These are phyloP conservation scores for Syzygium aqueum DNA, from an alignment of 345 rosid genomes.

Conservation along the genomic window DNA sequence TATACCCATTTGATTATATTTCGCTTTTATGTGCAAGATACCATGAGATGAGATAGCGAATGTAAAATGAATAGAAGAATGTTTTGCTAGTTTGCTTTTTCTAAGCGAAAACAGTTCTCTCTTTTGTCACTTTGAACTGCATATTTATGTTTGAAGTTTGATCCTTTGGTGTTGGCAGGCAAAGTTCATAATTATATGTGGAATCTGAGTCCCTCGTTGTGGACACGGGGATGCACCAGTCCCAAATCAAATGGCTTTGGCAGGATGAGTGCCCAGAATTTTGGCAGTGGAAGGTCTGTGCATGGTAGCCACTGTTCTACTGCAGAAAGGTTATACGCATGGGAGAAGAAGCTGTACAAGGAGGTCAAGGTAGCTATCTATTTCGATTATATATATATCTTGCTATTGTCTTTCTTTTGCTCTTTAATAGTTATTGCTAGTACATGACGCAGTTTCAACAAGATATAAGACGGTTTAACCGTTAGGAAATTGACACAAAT, in stretches of 20 bases:
- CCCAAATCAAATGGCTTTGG: conserved; percentile 40
- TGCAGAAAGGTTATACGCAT: conserved; percentile 76
- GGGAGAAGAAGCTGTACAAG: conserved; percentile 91
- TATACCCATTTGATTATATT: neutral
- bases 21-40: neutral
- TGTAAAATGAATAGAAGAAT: neutral
- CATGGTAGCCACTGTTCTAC: conserved; percentile 65
- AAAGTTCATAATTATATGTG: conserved; percentile 55
- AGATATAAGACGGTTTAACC: neutral
- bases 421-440: neutral
- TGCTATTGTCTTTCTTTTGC: neutral
- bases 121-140: neutral
- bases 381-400: neutral
- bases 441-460: neutral
- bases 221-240: conserved; percentile 61
- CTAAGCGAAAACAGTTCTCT: too few relatives aligned
- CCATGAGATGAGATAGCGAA: neutral
- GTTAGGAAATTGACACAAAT: neutral
- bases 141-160: neutral
- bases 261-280: conserved; percentile 20
- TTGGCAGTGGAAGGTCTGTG: conserved; percentile 1
- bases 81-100: neutral
- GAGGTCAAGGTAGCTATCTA: conserved; percentile 68
- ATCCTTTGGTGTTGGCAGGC: conserved; percentile 23
- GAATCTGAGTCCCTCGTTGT: conserved; percentile 49